Evolutionary conservation across 345 rosid genomes (phyloP), one percentile per base, ranked within the genome.

Genomic region (Salix udensis): DNA sequence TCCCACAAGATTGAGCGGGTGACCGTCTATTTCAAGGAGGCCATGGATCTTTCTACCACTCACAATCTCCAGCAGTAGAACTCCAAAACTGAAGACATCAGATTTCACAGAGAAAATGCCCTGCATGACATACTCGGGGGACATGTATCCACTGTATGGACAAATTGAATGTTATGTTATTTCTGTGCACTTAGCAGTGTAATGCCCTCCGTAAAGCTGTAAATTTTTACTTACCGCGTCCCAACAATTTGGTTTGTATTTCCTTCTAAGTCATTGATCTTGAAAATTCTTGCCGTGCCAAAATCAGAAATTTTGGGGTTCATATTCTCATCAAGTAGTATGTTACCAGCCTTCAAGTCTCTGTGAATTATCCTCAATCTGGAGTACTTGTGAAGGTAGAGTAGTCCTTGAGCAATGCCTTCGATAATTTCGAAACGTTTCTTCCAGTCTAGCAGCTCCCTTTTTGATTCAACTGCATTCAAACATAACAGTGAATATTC

Each of bases 91-190:
- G 6, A 36, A 80, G 7, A 80, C 82, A 71, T 80, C 79, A 2
- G 82, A 80, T 58, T 80, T 80, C 14, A 58, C 61, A 28, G 76
- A 76, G 70, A 80, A 70, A 40, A 80, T 40, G 37, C 79, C 79
- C 11, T 52, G 42, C 69, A 75, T 67, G 10, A 44, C 50, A 46
- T 80, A 75, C 42, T 80, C 79, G 1, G 79, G 79, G n/a, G 76
- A 34, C 79, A 80, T 80, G 1, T 80, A 66, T 6, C 76, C 79
- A 24, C 76, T 72, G 58, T 36, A 40, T 16, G 2, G 31, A 37
- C 24, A 73, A 24, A 5, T 36, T 39, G 15, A 12, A 1, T 39
- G 11, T 39, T 39, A 8, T 39, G 2, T 39, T 2, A 39, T 0
- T 39, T 39, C 8, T 8, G 10, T 1, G 42, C 42, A 39, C 42